Base-by-base conservation (phyloP, 2,329 filamentous ascomycete species). In the Aurifilum marmelostoma region DNA sequence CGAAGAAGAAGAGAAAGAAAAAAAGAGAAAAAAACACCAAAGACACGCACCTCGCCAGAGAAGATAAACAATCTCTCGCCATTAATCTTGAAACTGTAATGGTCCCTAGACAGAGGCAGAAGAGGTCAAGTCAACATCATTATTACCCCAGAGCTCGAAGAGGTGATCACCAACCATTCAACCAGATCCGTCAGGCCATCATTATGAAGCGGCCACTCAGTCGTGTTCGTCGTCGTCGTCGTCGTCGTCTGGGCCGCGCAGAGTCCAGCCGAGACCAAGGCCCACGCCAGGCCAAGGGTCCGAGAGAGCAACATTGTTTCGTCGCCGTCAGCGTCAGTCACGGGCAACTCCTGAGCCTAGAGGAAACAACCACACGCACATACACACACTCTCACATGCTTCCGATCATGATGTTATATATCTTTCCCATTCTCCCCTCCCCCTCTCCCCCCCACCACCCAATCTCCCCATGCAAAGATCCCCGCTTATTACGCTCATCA, bases 51-150 rank as follows among this genome's bases (percentile, higher is more conserved):
- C 73, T 82, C 80, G 67, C 80, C 80, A 0, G 80, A 82, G 63
- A 82, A 82, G 29, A 82, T 74, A 69, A 82, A 82, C 2, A 82
- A 75, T 58, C 80, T 76, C 69, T 82, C 71, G 24, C 79, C 80
- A 18, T 81, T 80, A 47, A 82, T 74, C 16, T 75, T 73, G 69
- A 81, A 82, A 67, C 80, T 82, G 67, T 81, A 79, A 37, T 80
- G 77, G 18, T 82, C 80, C 80, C 80, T 81, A 41, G 3, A 60
- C 24, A 11, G 12, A 32, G 12, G 27, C 14, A 43, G 9, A 64
- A n/a, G 21, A 58, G n/a, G 43, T 21, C 43, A 47, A n/a, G n/a
- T 47, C 18, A 47, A 21, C 29, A n/a, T 34, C 34, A 2, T n/a
- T n/a, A 2, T 4, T 18, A 16, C 9, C 29, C 11, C 21, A 24